phyloP scores from a whole-genome alignment of 2,329 filamentous ascomycete genomes.

The Pseudogymnoascus sp. region DNA sequence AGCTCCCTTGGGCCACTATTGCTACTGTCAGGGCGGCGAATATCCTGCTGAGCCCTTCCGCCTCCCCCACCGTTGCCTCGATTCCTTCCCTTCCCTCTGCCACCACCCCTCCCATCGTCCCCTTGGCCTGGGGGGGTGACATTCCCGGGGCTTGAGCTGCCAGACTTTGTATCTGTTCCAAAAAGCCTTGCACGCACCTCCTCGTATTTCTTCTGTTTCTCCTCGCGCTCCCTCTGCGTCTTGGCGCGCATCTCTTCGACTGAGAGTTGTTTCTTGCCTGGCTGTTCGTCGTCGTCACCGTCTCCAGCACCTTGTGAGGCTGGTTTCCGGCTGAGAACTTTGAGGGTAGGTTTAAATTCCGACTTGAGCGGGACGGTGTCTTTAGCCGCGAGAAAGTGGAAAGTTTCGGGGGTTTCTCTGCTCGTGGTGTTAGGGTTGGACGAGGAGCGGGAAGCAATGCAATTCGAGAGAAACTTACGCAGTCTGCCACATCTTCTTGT shows the following conservation, averaged over 20 bases:
- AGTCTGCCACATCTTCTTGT: slow-evolving; percentile 81
- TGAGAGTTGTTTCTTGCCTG: slow-evolving; percentile 55
- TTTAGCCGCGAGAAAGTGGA: slow-evolving; percentile 66
- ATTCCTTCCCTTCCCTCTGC: slow-evolving; percentile 42
- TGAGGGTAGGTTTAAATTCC: slow-evolving; percentile 75
- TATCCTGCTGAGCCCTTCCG: slow-evolving; percentile 31
- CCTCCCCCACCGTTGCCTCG: slow-evolving; percentile 33
- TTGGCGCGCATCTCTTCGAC: slow-evolving; percentile 72
- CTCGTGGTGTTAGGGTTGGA: slow-evolving; percentile 35
- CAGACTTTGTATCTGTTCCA: slow-evolving; percentile 49
- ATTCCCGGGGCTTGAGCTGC: slow-evolving; percentile 55
- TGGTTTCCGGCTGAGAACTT: slow-evolving; percentile 78
- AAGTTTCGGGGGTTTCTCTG: slow-evolving; percentile 61
- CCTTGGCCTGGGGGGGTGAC: slow-evolving; percentile 50
- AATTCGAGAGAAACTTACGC: slow-evolving; percentile 51
- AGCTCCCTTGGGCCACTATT: slow-evolving; percentile 49
- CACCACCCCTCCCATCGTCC: slow-evolving; percentile 43
- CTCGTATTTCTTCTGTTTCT: slow-evolving; percentile 85
- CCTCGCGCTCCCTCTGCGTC: slow-evolving; percentile 72
- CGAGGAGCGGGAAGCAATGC: not conserved
- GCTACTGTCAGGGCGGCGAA: slow-evolving; percentile 27
- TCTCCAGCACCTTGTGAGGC: slow-evolving; percentile 46
- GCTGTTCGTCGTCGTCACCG: slow-evolving; percentile 57
- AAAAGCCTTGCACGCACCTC: slow-evolving; percentile 85
- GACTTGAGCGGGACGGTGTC: slow-evolving; percentile 57